Percentiles rank a stretch among this genome's conserved stretches.
Conservation (phyloP, 768 basidiomycete species). For the Boletus sp. region DNA sequence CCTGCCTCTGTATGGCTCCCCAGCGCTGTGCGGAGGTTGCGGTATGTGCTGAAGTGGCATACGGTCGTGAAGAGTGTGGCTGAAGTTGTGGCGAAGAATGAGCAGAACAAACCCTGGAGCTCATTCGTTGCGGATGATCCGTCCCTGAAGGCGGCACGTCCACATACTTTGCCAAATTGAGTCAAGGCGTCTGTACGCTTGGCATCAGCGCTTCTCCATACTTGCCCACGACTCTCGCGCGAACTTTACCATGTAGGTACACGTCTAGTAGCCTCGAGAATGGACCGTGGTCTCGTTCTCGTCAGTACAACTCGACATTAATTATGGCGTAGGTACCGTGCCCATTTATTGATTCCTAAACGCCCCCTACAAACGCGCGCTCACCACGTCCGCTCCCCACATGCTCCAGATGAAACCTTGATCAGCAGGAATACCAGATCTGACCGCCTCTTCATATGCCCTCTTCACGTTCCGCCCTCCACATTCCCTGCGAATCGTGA, state of each 20-base stretch:
- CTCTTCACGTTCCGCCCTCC: conserved; percentile 47
- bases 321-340: too few species aligned
- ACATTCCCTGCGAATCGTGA: conserved; percentile 46
- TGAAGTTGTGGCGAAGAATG: background rate
- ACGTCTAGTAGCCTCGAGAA: too few species aligned
- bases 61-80: background rate
- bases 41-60: conserved; percentile 41
- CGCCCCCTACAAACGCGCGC: conserved; percentile 11
- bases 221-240: too few species aligned
- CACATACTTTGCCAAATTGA: conserved; percentile 13
- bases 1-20: conserved; percentile 45
- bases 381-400: conserved; percentile 44
- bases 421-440: conserved; percentile 50
- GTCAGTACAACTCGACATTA: too few species aligned
- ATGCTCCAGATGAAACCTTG: conserved; percentile 64
- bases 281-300: too few species aligned
- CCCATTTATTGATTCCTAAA: background rate
- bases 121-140: conserved; percentile 3
- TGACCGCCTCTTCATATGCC: conserved; percentile 47
- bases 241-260: too few species aligned
- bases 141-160: background rate
- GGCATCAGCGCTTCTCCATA: too few species aligned
- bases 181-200: too few species aligned
- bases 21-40: conserved; percentile 61
- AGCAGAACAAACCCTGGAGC: background rate